Evolutionary conservation across 2,329 filamentous ascomycete genomes (phyloP), one percentile per base, ranked within the genome.

Genomic region (Penicillium sp.): DNA sequence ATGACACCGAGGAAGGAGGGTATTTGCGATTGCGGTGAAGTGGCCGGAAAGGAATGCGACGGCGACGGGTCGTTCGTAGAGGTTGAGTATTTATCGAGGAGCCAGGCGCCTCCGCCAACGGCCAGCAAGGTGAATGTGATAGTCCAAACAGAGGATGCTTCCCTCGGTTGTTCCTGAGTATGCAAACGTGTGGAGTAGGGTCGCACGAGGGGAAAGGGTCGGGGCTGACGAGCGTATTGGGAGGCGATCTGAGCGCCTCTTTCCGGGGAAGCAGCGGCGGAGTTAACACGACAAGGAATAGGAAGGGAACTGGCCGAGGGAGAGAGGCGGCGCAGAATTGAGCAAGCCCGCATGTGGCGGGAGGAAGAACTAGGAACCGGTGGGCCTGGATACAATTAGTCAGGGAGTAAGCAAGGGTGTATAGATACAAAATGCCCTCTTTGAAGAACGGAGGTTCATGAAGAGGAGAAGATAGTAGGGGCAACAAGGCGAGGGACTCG

Each of bases 141-240:
- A 40, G 70, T 59, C 76, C 76, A 78, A 56, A 74, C 65, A 52
- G 73, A 75, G 6, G 75, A 75, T 49, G 74, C 72, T 56, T 75
- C 65, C 63, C 62, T 74, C 56, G 70, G 69, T 60, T 70, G 64
- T 59, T 61, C 59, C 31, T 44, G 51, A 24, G 51, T 24, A 58
- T 59, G 59, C 53, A 62, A 52, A 19, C 61, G 55, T 54, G 70
- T 70, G 67, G 69, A 70, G 67, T 69, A 67, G 40, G 63, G 58
- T 56, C 67, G 68, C 63, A 56, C 62, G 46, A 60, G 60, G 61
- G 62, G 58, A 62, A 64, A 60, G 60, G 66, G 68, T 55, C 56
- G 64, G 57, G 64, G 58, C 61, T 64, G 62, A 57, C 61, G 54
- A 57, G 58, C 60, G 66, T 62, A 63, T 60, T 55, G 56, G 54